These are phyloP conservation scores for Calonectria hawksworthii DNA, from an alignment of 2,329 filamentous ascomycete species.

Conservation along the genomic window DNA sequence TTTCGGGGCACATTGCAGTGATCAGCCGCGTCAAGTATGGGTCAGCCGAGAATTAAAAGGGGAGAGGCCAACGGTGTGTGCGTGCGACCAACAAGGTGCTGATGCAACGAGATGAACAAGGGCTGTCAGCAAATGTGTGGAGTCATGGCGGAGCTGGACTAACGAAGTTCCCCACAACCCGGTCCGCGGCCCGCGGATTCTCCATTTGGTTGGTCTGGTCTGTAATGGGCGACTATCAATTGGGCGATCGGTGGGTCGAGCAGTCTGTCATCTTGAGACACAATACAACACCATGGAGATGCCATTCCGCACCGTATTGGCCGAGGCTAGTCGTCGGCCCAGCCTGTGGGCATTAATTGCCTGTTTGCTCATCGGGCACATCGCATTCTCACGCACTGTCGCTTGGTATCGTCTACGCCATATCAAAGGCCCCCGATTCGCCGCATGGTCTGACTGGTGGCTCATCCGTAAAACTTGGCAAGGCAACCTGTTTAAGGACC, in stretches of 20 bases:
- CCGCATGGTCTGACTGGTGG: constrained; percentile 25
- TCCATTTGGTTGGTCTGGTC: not conserved
- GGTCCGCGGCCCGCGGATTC: not conserved
- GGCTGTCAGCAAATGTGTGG: not conserved
- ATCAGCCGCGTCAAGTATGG: not conserved
- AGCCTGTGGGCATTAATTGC: not conserved
- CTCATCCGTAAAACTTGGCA: constrained; percentile 23
- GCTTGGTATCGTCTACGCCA: constrained; percentile 20
- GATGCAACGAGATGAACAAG: not conserved
- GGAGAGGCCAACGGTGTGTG: not conserved
- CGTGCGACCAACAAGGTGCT: not conserved
- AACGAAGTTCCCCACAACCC: not conserved
- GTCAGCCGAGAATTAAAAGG: not conserved
- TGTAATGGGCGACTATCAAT: not conserved
- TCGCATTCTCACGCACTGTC: not conserved
- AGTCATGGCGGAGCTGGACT: not conserved
- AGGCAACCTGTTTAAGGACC: constrained; percentile 17
- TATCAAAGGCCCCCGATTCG: constrained; percentile 14
- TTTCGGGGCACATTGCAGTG: not conserved
- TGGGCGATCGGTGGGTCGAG: not conserved
- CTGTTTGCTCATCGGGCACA: not conserved
- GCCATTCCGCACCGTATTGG: not conserved
- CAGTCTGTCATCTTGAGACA: not conserved
- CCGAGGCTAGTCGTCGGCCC: not conserved
- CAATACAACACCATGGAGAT: not conserved